These are phyloP conservation scores for Plasmodium gonderi DNA, from an alignment of 169 alveolate genomes.

Conservation along the genomic window DNA sequence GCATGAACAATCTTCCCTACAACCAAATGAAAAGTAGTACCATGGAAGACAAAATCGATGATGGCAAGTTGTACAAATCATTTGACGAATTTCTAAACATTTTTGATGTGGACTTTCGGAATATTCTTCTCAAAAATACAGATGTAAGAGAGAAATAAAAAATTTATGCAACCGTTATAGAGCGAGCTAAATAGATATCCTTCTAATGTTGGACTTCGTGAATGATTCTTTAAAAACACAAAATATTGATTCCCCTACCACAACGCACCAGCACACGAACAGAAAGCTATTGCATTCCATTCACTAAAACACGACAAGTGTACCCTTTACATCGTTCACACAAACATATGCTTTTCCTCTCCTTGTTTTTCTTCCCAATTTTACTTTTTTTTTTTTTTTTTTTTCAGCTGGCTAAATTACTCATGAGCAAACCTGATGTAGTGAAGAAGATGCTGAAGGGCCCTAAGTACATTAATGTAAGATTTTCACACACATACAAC, in stretches of 20 bases:
- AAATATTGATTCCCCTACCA: neutral
- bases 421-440: constrained; percentile 70
- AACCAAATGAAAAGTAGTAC: neutral
- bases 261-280: too few relatives aligned
- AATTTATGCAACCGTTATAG: neutral
- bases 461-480: constrained; percentile 62
- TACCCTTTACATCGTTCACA: neutral
- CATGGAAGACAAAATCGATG: neutral
- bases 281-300: too few relatives aligned
- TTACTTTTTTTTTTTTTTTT: too few relatives aligned
- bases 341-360: neutral
- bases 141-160: constrained; percentile 15
- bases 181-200: too few relatives aligned
- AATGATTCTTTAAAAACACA: neutral
- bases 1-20: neutral
- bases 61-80: neutral
- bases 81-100: constrained; percentile 47
- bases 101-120: constrained; percentile 60
- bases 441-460: constrained; percentile 68
- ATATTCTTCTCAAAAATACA: constrained; percentile 42
- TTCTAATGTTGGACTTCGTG: too few relatives aligned
- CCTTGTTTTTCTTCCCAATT: neutral
- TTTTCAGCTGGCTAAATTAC: constrained; percentile 52
- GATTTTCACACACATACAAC: neutral
- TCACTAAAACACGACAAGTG: neutral